Percentiles rank a stretch among this genome's conserved stretches.
Evolutionary conservation across 345 rosid species (phyloP).

Genomic region (Eucalyptus caleyi): DNA sequence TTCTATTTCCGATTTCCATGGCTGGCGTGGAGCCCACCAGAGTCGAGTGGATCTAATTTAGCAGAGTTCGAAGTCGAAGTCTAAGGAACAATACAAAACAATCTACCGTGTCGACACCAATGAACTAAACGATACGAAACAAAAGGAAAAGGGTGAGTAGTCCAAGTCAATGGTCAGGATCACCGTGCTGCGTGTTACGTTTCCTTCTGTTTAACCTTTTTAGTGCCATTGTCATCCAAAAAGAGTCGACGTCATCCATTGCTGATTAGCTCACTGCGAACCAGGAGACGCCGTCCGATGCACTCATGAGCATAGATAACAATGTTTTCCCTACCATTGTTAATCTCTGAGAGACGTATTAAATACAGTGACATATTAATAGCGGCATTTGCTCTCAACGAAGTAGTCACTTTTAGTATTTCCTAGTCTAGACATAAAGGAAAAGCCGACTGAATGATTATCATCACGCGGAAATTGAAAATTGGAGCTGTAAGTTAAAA

Average conservation of each 20-base stretch:
- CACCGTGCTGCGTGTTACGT: background rate
- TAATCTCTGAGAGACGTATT: background rate
- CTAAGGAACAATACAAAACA: no score
- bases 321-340: background rate
- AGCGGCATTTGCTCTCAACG: background rate
- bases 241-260: no score
- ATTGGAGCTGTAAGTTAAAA: rapidly evolving
- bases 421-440: background rate
- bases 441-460: background rate
- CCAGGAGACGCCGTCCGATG: background rate
- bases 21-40: no score
- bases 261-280: background rate
- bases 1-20: no score
- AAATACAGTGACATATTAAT: no score
- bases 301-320: background rate
- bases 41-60: no score
- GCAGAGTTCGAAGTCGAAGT: no score
- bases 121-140: no score
- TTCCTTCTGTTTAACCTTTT: no score
- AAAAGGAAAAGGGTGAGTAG: no score
- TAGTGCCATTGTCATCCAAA: no score
- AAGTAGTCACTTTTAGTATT: background rate
- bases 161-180: background rate
- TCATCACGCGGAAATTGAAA: background rate
- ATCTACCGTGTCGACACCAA: no score